Evolutionary conservation across 352 stramenopile genomes (phyloP).

Genomic region (Pythium guiyangense): DNA sequence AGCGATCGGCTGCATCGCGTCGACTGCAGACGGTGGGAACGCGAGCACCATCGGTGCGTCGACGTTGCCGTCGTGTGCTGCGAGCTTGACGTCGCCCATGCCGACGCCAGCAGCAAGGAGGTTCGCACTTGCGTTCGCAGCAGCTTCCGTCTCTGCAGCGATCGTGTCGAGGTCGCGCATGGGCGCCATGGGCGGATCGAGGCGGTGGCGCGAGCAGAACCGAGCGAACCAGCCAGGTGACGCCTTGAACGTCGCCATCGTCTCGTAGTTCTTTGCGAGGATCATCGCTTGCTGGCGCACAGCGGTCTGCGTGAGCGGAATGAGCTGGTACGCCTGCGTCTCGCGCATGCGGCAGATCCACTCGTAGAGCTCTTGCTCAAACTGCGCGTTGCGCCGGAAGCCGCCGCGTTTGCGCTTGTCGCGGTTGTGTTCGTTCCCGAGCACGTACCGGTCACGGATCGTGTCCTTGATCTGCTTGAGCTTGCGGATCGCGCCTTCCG

Average conservation of each 20-base stretch:
- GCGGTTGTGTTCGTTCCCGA: slow-evolving; percentile 83
- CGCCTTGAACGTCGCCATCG: slow-evolving; percentile 82
- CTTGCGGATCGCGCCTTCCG: slow-evolving; percentile 83
- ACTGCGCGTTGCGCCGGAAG: slow-evolving; percentile 78
- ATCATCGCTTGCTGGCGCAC: slow-evolving; percentile 83
- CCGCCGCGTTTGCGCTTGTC: slow-evolving; percentile 84
- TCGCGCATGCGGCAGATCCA: slow-evolving; percentile 85
- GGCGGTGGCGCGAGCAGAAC: slow-evolving; percentile 81
- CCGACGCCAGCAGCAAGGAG: slow-evolving; percentile 3
- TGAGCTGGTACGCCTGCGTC: slow-evolving; percentile 75
- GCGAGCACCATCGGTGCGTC: slow-evolving; percentile 8
- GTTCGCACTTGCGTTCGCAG: slow-evolving; percentile 6
- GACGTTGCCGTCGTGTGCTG: not conserved
- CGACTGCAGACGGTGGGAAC: slow-evolving; percentile 9
- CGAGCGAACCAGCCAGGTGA: slow-evolving; percentile 85
- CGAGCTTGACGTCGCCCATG: slow-evolving; percentile 4
- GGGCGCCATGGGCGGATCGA: slow-evolving; percentile 52
- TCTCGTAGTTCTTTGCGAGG: slow-evolving; percentile 80
- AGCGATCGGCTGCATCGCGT: slow-evolving; percentile 8
- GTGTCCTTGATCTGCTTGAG: slow-evolving; percentile 87
- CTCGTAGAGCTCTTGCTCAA: slow-evolving; percentile 82
- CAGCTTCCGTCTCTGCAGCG: slow-evolving; percentile 3
- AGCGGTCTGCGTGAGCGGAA: slow-evolving; percentile 79
- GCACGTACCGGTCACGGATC: slow-evolving; percentile 75
- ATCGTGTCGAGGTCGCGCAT: slow-evolving; percentile 7